Base-by-base conservation (phyloP, 495 filamentous ascomycete species). In the Hypoxylon perforatum region DNA sequence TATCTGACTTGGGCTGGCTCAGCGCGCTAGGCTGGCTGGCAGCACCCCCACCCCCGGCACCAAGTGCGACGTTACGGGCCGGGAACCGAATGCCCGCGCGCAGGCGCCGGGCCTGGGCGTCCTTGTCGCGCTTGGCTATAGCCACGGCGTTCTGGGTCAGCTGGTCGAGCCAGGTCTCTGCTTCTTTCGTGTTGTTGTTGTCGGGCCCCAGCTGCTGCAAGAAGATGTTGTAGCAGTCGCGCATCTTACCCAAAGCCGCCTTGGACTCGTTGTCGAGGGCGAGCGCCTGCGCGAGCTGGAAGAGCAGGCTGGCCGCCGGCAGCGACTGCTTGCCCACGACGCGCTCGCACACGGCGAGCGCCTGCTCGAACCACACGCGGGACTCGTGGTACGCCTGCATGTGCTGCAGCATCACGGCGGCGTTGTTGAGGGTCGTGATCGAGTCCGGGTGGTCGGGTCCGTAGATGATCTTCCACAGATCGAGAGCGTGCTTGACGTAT, bases 381-480 rank as follows among this genome's bases (percentile, higher is more conserved):
- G 94, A 97, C 76, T 96, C 92, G 61, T 90, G 86, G 83, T 94
- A 99, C 46, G 90, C 87, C 82, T 96, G 94, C 70, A 97, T 83
- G 57, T 91, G 88, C 80, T 98, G 96, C 47, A 98, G 87, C 96
- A 99, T 99, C 23, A 98, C 95, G 11, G 96, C 96, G 12, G 92
- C 93, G 75, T 99, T 99, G 85, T 98, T 99, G 78, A 98, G 89
- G 28, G 96, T 97, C 11, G 96, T 99, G 79, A 98, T 97, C 14
- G 92, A 95, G 77, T 99, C 96, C 2, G 96, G 96, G 78, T 99
- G 96, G 73, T 91, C 90, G 11, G 88, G 78, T 42, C 96, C 96
- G 73, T 97, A 98, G 74, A 97, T 93, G 75, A 97, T 85, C 83
- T 97, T 97, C 94, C 93, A 97, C 57, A 98, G 83, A 67, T 95